Evolutionary conservation across 208 protist species (phyloP).

Genomic region (Trypanosoma vivax): DNA sequence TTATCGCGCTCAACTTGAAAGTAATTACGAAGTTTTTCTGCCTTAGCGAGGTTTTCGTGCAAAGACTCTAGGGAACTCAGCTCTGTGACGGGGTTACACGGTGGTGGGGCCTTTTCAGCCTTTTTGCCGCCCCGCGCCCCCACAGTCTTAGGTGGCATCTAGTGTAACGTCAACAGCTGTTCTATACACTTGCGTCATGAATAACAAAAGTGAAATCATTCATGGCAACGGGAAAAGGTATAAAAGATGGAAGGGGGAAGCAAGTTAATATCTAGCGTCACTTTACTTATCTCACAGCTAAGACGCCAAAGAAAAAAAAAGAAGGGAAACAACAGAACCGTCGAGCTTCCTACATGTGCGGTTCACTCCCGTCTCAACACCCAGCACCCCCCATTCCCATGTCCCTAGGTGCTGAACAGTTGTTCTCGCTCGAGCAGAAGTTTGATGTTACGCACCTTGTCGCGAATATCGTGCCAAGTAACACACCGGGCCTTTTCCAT

Average conservation of each 20-base stretch:
- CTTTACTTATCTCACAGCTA: background rate
- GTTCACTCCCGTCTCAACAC: too few species aligned
- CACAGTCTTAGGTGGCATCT: constrained; percentile 16
- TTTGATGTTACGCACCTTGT: constrained; percentile 68
- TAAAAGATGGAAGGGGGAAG: background rate
- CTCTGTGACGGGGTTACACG: constrained; percentile 19
- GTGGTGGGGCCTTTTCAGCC: constrained; percentile 9
- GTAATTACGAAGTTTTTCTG: constrained; percentile 92
- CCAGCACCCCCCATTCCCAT: too few species aligned
- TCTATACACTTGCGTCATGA: background rate
- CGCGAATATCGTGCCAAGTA: constrained; percentile 72
- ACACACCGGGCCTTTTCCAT: constrained; percentile 47
- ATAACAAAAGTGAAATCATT: background rate
- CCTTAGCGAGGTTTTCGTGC: constrained; percentile 77
- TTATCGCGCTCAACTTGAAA: constrained; percentile 96
- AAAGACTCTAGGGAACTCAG: constrained; percentile 31
- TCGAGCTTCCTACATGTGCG: too few species aligned
- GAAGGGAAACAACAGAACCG: constrained; percentile 5
- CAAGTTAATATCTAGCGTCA: too few species aligned
- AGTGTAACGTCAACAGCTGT: too few species aligned
- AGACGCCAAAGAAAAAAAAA: background rate
- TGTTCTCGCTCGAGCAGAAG: constrained; percentile 58
- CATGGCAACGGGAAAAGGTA: background rate
- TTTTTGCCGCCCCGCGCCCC: background rate
- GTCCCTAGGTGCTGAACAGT: too few species aligned